Conservation (phyloP, 2,329 filamentous ascomycete genomes). For the Colletotrichum agaves region DNA sequence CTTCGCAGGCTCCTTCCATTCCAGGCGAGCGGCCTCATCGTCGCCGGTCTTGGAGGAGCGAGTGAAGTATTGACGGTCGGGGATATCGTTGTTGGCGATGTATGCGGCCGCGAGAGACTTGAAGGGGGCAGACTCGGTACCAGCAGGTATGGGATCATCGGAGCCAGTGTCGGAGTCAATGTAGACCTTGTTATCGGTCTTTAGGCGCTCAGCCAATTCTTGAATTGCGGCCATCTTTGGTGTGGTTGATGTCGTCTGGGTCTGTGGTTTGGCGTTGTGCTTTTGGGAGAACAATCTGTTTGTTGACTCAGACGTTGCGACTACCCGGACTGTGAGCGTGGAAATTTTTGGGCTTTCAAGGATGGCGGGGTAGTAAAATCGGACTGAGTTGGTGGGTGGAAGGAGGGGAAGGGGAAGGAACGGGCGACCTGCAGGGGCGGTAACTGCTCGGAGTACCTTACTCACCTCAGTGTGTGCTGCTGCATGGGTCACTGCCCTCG, state of each 20-base stretch:
- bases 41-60: constrained; percentile 75
- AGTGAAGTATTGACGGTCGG: constrained; percentile 71
- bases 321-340: neutral
- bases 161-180: constrained; percentile 83
- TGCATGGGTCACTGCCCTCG: constrained; percentile 26
- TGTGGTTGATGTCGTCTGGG: neutral
- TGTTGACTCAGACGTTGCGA: constrained; percentile 24
- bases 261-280: neutral
- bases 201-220: constrained; percentile 63
- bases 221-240: constrained; percentile 55
- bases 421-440: constrained; percentile 4
- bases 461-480: neutral
- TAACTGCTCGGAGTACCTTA: constrained; percentile 15
- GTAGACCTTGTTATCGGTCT: constrained; percentile 67
- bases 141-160: constrained; percentile 74
- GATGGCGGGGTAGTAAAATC: constrained; percentile 39
- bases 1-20: constrained; percentile 87
- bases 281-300: constrained; percentile 12
- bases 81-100: constrained; percentile 71
- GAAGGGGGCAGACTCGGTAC: constrained; percentile 79
- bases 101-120: constrained; percentile 84
- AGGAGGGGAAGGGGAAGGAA: neutral
- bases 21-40: constrained; percentile 70
- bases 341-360: constrained; percentile 36
- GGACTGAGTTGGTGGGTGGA: constrained; percentile 34